Conservation (phyloP, 2,329 filamentous ascomycete species). For the Exophiala aquamarina region DNA sequence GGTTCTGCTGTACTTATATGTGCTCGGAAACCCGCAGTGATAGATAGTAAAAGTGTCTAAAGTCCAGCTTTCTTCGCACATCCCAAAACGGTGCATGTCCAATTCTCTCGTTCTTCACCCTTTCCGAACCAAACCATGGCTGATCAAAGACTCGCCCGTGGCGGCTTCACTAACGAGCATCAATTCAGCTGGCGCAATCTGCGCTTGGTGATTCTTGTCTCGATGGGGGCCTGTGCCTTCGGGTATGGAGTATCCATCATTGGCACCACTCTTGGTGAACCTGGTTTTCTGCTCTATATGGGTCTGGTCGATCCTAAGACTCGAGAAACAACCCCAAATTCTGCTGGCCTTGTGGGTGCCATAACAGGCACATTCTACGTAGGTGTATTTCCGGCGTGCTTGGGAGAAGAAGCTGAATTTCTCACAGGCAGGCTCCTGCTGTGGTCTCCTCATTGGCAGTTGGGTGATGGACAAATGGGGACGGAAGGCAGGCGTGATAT, state of each 20-base stretch:
- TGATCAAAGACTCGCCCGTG: too few species aligned
- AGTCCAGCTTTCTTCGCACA: too few species aligned
- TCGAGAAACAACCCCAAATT: not conserved
- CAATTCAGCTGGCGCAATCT: not conserved
- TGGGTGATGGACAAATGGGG: not conserved
- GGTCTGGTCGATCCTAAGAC: not conserved
- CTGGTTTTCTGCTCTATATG: not conserved
- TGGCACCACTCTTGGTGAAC: not conserved
- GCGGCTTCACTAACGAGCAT: not conserved
- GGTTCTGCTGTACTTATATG: too few species aligned
- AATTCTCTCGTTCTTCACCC: too few species aligned
- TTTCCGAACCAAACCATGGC: too few species aligned
- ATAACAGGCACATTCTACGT: not conserved
- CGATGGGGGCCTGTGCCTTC: not conserved
- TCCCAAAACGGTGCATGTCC: too few species aligned
- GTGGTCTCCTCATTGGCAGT: not conserved
- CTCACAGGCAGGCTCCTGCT: not conserved
- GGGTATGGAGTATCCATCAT: not conserved
- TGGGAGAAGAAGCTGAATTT: too few species aligned
- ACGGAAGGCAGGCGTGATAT: not conserved
- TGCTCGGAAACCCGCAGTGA: too few species aligned
- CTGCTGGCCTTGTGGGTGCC: not conserved
- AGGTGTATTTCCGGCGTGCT: too few species aligned
- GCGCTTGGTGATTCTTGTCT: not conserved
- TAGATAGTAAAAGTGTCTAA: too few species aligned